Base-by-base conservation (phyloP, 2,329 filamentous ascomycete genomes). In the Aspergillus japonicus region DNA sequence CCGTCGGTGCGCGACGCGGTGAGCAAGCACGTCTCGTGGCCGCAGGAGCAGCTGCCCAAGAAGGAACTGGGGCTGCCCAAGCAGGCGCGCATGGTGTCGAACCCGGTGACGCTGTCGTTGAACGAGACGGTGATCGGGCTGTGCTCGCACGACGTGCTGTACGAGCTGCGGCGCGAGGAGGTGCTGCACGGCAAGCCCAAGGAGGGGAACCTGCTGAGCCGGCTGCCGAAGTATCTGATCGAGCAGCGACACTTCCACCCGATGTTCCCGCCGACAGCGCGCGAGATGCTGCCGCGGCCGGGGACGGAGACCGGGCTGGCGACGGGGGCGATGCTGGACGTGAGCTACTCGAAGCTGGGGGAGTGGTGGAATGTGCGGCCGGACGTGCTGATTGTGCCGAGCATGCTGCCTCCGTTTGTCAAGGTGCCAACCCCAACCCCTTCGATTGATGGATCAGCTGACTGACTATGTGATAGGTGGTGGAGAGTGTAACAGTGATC, bases 171-270 rank as follows among this genome's bases (percentile, higher is more conserved):
- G n/a, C 81, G 84, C 26, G 89, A 94, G 68, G 92, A 96, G 74
- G 81, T 89, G 1, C 76, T 80, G 5, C 83, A 84, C 21, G 84
- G 83, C 1, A 82, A 80, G 52, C 82, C 83, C 0, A 73, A 74
- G 8, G 83, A 87, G 56, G 74, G 82, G 0, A 87, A 90, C 66
- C 68, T 90, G 26, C 81, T 94, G 69, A 86, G 87, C 16, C 80
- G 94, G n/a, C 77, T 93, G 50, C 86, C 89, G 5, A 84, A 87
- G 21, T 89, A 95, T 66, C 75, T 99, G 19, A 85, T 99, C 59
- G 90, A 96, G 76, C 95, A 98, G 77, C 82, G 93, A 6, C 92
- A 95, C 71, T 98, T 93, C 75, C 92, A 92, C 69, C 95, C 95
- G 0, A 78, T 98, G 0, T 97, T 93, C 71, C 95, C 95, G 5